Percentiles rank a stretch among this genome's conserved stretches.
Conservation (phyloP, 176 grass and related monocot species). For the Oryza glaberrima region DNA sequence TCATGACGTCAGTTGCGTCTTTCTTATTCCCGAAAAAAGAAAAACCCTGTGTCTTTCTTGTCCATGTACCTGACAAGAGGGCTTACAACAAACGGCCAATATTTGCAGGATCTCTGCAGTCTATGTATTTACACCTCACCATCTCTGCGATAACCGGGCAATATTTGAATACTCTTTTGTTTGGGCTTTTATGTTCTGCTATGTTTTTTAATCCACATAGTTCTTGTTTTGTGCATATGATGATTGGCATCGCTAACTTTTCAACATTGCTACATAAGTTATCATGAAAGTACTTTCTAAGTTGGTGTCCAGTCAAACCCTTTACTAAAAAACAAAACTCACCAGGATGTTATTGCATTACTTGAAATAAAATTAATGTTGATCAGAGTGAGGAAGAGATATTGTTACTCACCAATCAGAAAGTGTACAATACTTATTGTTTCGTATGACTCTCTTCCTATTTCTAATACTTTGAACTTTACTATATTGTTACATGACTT, state of each 20-base stretch:
- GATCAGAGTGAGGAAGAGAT: not conserved
- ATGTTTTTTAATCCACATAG: not conserved
- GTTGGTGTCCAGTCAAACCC: not conserved
- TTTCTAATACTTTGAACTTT: conserved; percentile 2
- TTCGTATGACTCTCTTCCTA: not conserved
- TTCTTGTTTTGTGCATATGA: conserved; percentile 4
- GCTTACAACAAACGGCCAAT: conserved; percentile 15
- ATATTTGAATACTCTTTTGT: not conserved
- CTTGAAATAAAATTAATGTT: conserved; percentile 24
- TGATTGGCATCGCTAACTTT: not conserved
- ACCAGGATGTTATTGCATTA: not conserved
- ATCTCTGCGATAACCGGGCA: not conserved
- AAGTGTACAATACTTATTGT: not conserved
- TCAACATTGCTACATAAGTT: not conserved
- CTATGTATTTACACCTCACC: not conserved
- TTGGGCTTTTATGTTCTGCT: conserved; percentile 3
- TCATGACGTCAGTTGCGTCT: not conserved
- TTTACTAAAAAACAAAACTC: not conserved
- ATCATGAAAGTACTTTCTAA: not conserved
- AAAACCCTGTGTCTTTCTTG: conserved; percentile 4
- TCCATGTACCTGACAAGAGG: conserved; percentile 2
- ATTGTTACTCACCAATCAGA: not conserved
- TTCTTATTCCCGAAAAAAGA: not conserved
- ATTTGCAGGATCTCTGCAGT: conserved; percentile 33
- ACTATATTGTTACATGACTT: conserved; percentile 18